phyloP scores from a whole-genome alignment of 305 asterid genomes.

The Fraxinus greggii region DNA sequence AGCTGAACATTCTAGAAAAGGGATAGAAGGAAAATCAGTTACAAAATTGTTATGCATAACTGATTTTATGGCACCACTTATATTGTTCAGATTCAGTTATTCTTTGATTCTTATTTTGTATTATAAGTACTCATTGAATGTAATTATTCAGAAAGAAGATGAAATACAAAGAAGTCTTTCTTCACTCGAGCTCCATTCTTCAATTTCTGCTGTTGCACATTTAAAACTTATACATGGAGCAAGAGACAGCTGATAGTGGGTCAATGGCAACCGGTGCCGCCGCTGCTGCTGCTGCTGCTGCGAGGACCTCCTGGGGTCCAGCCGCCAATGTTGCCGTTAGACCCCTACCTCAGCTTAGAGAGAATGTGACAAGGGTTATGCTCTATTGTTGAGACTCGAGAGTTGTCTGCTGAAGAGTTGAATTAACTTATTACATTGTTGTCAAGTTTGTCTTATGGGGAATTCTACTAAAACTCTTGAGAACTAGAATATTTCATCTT shows the following conservation, averaged over 20 bases:
- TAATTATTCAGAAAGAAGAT: no score
- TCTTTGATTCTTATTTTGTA: no score
- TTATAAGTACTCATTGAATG: no score
- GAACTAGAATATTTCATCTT: not conserved
- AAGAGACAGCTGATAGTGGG: slow-evolving; percentile 75
- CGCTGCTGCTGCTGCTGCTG: slow-evolving; percentile 43
- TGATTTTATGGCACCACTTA: no score
- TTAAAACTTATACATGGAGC: slow-evolving; percentile 71
- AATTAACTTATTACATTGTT: not conserved
- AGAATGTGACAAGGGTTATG: slow-evolving; percentile 85
- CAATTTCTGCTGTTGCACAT: no score
- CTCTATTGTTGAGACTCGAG: slow-evolving; percentile 55
- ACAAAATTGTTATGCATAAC: no score
- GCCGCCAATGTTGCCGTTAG: slow-evolving; percentile 62
- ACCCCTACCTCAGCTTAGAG: slow-evolving; percentile 86
- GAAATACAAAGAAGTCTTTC: no score
- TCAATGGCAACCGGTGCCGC: slow-evolving; percentile 56
- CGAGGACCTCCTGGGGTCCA: slow-evolving; percentile 51
- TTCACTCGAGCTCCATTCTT: no score
- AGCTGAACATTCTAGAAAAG: no score
- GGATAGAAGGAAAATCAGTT: no score
- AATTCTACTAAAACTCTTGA: not conserved
- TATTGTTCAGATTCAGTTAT: no score
- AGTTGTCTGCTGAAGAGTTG: not conserved
- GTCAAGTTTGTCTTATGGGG: not conserved